Conservation (phyloP, 768 basidiomycete species). For the Phallus indusiatus region DNA sequence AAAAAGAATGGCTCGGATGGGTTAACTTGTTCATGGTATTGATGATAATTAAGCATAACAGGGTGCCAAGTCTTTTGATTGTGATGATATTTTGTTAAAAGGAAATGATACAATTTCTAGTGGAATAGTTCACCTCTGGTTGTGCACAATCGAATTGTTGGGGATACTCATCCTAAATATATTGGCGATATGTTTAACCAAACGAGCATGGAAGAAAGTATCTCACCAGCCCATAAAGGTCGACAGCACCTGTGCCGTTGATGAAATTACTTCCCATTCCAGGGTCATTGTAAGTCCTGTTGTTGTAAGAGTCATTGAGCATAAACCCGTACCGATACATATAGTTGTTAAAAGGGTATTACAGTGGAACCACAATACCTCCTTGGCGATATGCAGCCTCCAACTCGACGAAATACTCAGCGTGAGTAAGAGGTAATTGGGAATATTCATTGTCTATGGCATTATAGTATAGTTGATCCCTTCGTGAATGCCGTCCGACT, state of each 20-base stretch:
- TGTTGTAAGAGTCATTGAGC: background rate
- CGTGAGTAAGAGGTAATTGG: constrained; percentile 33
- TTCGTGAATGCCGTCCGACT: background rate
- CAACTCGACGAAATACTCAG: constrained; percentile 56
- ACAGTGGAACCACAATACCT: constrained; percentile 52
- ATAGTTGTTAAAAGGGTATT: background rate
- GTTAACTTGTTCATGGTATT: constrained; percentile 28
- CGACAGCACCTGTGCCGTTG: constrained; percentile 15
- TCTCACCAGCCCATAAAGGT: constrained; percentile 12
- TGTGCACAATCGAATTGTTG: constrained; percentile 17
- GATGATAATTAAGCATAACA: constrained; percentile 51
- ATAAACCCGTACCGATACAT: background rate
- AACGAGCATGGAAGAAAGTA: background rate
- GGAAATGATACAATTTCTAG: background rate
- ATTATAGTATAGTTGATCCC: background rate
- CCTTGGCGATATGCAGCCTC: constrained; percentile 45
- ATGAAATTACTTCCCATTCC: constrained; percentile 11
- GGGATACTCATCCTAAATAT: constrained; percentile 16
- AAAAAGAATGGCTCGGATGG: constrained; percentile 14
- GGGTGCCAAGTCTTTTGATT: constrained; percentile 39
- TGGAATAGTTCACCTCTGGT: constrained; percentile 11
- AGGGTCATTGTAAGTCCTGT: constrained; percentile 16
- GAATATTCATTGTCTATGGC: constrained; percentile 64
- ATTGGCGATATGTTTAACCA: background rate
- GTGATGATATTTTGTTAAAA: background rate